Evolutionary conservation across 768 basidiomycete genomes (phyloP).

Genomic region (Kwoniella sp.): DNA sequence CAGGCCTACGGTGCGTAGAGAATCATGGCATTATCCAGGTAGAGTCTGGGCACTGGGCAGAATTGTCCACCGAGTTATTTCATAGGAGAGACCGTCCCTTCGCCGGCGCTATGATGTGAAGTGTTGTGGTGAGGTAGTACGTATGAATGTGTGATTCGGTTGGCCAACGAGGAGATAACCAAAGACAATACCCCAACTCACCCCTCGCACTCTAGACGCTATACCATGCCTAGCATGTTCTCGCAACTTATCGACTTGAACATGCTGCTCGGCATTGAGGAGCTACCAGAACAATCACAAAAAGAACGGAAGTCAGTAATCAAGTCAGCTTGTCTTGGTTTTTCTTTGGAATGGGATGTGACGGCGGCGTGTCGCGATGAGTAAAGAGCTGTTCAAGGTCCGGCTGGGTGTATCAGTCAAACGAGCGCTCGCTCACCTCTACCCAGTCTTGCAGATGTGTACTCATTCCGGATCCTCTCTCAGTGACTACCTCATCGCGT

Average conservation of each 20-base stretch:
- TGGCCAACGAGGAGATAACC: too few species aligned
- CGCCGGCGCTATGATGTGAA: too few species aligned
- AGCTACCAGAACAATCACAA: conserved; percentile 24
- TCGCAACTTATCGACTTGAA: conserved; percentile 44
- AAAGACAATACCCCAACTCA: conserved; percentile 27
- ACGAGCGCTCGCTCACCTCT: conserved; percentile 31
- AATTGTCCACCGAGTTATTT: too few species aligned
- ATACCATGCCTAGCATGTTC: conserved; percentile 50
- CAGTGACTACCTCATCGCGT: not conserved
- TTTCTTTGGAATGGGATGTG: too few species aligned
- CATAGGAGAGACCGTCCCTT: not conserved
- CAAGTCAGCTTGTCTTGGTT: not conserved
- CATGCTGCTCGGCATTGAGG: conserved; percentile 49
- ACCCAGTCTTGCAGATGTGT: conserved; percentile 48
- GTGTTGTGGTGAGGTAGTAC: not conserved
- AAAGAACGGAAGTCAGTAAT: not conserved
- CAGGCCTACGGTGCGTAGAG: too few species aligned
- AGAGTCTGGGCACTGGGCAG: too few species aligned
- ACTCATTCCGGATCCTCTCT: conserved; percentile 32
- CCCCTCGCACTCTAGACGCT: conserved; percentile 41
- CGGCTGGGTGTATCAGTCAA: too few species aligned
- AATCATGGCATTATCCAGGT: too few species aligned
- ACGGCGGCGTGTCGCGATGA: too few species aligned
- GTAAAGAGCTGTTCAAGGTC: too few species aligned
- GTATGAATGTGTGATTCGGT: too few species aligned